phyloP scores from a whole-genome alignment of 2,329 filamentous ascomycete genomes.

The Xylaria sp. region DNA sequence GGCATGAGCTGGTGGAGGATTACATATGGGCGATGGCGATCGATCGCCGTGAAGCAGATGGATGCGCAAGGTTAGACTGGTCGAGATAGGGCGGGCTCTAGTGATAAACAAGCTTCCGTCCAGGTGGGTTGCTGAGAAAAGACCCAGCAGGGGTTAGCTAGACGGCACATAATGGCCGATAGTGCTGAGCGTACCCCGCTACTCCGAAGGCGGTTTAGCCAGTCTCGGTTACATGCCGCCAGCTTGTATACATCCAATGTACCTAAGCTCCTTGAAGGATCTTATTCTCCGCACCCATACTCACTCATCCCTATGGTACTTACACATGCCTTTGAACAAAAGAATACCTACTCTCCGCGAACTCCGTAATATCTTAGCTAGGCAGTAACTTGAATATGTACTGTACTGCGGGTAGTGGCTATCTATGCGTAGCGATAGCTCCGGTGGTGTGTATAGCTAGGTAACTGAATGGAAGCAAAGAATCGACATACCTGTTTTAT shows the following conservation, averaged over 20 bases:
- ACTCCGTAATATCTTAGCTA: too few species aligned
- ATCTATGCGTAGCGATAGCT: too few species aligned
- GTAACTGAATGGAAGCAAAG: too few species aligned
- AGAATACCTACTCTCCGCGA: background rate
- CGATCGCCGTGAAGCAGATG: conserved; percentile 40
- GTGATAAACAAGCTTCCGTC: too few species aligned
- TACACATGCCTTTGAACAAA: too few species aligned
- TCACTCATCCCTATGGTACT: too few species aligned
- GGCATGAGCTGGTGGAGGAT: conserved; percentile 38
- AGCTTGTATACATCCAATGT: background rate
- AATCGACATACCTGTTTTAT: too few species aligned
- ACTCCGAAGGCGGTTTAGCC: conserved; percentile 15
- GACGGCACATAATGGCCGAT: conserved; percentile 19
- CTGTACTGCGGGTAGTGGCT: too few species aligned
- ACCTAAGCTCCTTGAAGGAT: background rate
- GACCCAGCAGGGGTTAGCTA: conserved; percentile 12
- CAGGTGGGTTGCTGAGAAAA: background rate
- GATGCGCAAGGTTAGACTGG: conserved; percentile 2
- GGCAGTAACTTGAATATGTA: too few species aligned
- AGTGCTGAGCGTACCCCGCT: conserved; percentile 15
- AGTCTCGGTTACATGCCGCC: conserved; percentile 7
- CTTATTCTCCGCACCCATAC: conserved; percentile 4
- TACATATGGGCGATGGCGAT: conserved; percentile 39
- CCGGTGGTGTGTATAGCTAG: too few species aligned
- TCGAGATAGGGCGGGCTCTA: background rate